Percentiles rank a stretch among this genome's conserved stretches.
These are phyloP conservation scores for Boletus eberwhitei DNA, from an alignment of 768 basidiomycete species.

Conservation along the genomic window DNA sequence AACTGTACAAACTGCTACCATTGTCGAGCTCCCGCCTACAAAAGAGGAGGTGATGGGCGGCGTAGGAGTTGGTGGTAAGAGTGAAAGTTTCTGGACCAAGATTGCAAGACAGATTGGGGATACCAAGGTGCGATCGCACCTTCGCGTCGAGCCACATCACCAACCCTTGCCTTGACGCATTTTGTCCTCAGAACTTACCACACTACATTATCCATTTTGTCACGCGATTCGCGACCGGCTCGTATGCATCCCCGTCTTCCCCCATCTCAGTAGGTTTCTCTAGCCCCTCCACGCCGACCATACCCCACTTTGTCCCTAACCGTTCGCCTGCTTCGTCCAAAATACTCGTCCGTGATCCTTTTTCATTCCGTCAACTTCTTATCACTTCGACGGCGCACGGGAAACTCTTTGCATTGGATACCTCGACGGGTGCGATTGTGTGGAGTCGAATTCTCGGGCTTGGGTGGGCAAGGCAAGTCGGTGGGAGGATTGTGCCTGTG, in stretches of 20 bases:
- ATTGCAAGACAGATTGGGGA: conserved; percentile 56
- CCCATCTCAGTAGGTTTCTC: conserved; percentile 25
- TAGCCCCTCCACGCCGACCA: neutral
- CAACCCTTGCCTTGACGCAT: neutral
- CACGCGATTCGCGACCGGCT: conserved; percentile 68
- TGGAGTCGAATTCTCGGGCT: conserved; percentile 80
- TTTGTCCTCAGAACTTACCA: conserved; percentile 58
- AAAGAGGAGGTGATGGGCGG: conserved; percentile 22
- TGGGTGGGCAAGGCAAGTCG: conserved; percentile 59
- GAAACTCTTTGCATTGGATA: conserved; percentile 81
- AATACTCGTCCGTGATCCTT: conserved; percentile 63
- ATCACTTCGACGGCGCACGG: conserved; percentile 68
- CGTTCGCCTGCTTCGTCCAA: conserved; percentile 32
- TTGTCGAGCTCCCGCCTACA: conserved; percentile 75
- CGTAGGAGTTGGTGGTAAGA: neutral
- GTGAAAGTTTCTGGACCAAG: conserved; percentile 49
- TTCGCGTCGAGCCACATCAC: neutral
- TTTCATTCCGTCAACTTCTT: conserved; percentile 85
- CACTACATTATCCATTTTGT: conserved; percentile 63
- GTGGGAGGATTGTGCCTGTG: conserved; percentile 53
- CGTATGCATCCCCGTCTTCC: conserved; percentile 49
- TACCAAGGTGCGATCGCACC: conserved; percentile 43
- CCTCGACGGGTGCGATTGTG: conserved; percentile 67
- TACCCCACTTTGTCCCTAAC: conserved; percentile 19
- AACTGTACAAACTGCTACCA: conserved; percentile 56